Evolutionary conservation across 129 eudicot genomes (phyloP), one percentile per base, ranked within the genome.

Genomic region (Lonicera japonica): DNA sequence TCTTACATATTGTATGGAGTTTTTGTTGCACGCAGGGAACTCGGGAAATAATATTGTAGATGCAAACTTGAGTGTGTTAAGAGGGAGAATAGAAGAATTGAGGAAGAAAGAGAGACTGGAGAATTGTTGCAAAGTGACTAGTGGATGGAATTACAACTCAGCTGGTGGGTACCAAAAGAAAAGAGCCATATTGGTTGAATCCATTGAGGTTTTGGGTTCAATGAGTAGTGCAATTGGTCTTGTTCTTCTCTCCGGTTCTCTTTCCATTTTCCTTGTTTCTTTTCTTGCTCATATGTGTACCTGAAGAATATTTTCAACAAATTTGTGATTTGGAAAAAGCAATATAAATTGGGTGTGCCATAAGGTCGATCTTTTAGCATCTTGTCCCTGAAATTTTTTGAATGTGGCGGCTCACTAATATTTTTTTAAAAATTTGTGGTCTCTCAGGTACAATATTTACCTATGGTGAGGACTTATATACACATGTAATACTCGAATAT

Each of bases 261-360:
- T 66, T 60, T 73, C 21, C 73, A 45, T 73, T 11, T 60, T 73
- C 34, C 68, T 73, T 17, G 63, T 65, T 53, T 38, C 78, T 1
- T 23, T 66, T 25, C 5, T 60, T 21, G 39, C 52, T 25, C 63
- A 18, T 63, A 14, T 63, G 6, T 46, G 16, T 19, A 46, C 51
- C 5, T 53, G 25, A 29, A 61, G 4, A 6, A 29, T 1, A 29
- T 29, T 29, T 29, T 29, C 2, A 2, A 29, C 36, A 29, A 29
- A 29, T 29, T 29, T 29, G 36, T 29, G 6, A 29, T 29, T 29
- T 29, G 36, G 36, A 29, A 29, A 29, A 6, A 29, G 36, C 36
- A 29, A 29, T 29, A 2, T 29, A 29, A 29, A 29, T 2, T 2
- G 36, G 36, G 4, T 29, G 36, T 29, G n/a, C n/a, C n/a, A n/a